Evolutionary conservation across 1,139 yeast species (phyloP), one percentile per base, ranked within the genome.

Genomic region (Torulaspora pretoriensis): DNA sequence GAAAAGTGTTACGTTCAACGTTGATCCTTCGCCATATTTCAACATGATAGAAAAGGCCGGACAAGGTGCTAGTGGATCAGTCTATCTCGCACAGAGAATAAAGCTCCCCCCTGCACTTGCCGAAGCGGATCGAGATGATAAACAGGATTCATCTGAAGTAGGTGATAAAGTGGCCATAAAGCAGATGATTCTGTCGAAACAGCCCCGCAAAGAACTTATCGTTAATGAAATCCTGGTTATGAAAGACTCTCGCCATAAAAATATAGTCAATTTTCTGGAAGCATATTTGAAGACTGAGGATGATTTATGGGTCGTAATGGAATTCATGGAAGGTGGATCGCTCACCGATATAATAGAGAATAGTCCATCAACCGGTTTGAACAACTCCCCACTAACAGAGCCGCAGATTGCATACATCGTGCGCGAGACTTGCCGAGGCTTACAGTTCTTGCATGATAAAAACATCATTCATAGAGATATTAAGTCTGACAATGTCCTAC

Each of bases 61-160:
- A n/a, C 98, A 94, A 69, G 99, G 99, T 59, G 99, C 98, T 0
- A 81, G 92, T 50, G 99, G 99, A 13, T 85, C 92, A 1, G 99
- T 94, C 17, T 94, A 87, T 61, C 75, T 92, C 44, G 98, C 97
- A 0, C 80, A 81, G 57, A 78, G 88, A 30, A 68, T 81, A 48
- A 69, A 73, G 46, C 46, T 59, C 29, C 68, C 60, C 31, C 62
- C 56, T 26, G 47, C 65, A 40, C 45, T 50, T 24, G 42, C 49
- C 22, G 48, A 60, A 25, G 48, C 65, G 40, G 51, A 49, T 30
- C 46, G 42, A 25, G 45, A 46, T 19, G 42, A 51, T 29, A 47
- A 50, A 38, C 61, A 57, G 14, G 57, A 59, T 12, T 49, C 55
- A 3, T 53, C 66, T 55, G 49, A 80, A 68, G 64, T 69, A 26